These are phyloP conservation scores for Ophiosphaerella korrae DNA, from an alignment of 2,329 filamentous ascomycete genomes.

Conservation along the genomic window DNA sequence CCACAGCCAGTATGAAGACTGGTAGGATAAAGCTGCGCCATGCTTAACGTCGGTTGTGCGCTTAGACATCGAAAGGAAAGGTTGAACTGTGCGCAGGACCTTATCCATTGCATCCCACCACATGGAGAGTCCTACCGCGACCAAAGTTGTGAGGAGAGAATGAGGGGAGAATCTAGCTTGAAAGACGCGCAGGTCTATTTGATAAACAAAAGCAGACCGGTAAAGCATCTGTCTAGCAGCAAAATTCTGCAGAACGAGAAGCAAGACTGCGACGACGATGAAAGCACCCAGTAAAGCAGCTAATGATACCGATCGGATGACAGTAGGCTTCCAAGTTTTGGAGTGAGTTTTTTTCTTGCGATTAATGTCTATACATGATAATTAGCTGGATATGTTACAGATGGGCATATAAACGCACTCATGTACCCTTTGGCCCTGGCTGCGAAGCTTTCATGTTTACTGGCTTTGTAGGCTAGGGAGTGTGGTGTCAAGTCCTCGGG, in stretches of 20 bases:
- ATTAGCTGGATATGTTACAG: too few species aligned
- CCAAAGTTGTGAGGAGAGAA: conserved; percentile 22
- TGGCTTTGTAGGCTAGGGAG: too few species aligned
- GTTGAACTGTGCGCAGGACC: conserved; percentile 21
- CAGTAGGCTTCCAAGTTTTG: too few species aligned
- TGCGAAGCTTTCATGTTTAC: too few species aligned
- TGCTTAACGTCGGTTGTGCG: conserved; percentile 1
- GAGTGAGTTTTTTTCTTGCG: too few species aligned
- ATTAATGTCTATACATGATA: too few species aligned
- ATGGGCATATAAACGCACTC: too few species aligned
- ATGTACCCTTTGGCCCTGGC: too few species aligned
- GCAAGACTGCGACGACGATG: conserved; percentile 2
- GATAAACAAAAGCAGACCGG: conserved; percentile 16
- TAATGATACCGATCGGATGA: too few species aligned
- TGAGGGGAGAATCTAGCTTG: conserved; percentile 17
- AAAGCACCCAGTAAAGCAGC: neutral
- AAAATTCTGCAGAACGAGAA: conserved; percentile 10
- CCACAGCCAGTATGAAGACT: conserved; percentile 24
- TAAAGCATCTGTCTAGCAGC: conserved; percentile 7
- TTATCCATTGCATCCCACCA: conserved; percentile 28
- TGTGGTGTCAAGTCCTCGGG: too few species aligned
- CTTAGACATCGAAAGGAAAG: conserved; percentile 25
- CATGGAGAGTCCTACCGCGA: conserved; percentile 19
- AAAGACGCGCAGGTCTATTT: conserved; percentile 6
- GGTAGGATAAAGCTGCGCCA: conserved; percentile 21